Evolutionary conservation across 2,329 filamentous ascomycete species (phyloP).

Genomic region (Juglanconis sp.): DNA sequence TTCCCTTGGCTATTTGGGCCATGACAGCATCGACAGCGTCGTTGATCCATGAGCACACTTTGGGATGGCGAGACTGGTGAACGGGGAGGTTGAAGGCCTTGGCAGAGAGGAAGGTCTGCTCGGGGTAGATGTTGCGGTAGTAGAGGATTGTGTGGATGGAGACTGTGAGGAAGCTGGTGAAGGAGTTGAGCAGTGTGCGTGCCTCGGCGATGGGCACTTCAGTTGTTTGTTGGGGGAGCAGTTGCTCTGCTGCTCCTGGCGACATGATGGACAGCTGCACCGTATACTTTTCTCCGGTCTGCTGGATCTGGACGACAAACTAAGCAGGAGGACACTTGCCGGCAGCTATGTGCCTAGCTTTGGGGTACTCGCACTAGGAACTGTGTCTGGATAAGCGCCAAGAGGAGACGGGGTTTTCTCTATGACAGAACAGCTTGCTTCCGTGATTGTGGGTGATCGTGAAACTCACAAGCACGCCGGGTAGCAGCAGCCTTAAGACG

Average conservation of each 20-base stretch:
- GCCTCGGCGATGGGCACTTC: constrained; percentile 39
- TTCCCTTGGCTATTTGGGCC: constrained; percentile 61
- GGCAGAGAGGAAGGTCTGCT: constrained; percentile 71
- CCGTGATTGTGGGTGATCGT: not conserved
- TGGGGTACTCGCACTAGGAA: not conserved
- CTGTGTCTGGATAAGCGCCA: not conserved
- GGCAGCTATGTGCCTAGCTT: not conserved
- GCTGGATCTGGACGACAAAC: not conserved
- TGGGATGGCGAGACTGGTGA: constrained; percentile 80
- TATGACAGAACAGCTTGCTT: not conserved
- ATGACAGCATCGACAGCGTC: constrained; percentile 74
- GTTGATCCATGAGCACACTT: constrained; percentile 80
- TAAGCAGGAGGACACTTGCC: not conserved
- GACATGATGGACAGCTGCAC: constrained; percentile 9
- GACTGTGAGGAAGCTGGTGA: constrained; percentile 77
- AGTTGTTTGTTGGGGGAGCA: constrained; percentile 7
- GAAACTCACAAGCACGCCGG: not conserved
- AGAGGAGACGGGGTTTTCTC: not conserved
- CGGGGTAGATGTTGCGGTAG: constrained; percentile 76
- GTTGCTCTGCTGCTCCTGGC: not conserved
- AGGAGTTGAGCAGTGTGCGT: constrained; percentile 61
- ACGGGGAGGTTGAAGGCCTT: constrained; percentile 82
- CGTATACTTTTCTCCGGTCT: not conserved
- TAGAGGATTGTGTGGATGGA: constrained; percentile 83
- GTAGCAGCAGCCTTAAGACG: not conserved